A percentile compares a stretch with the other conserved stretches of the same genome.
Conservation (phyloP, 805 yeast species). For the Barnettozyma californica region DNA sequence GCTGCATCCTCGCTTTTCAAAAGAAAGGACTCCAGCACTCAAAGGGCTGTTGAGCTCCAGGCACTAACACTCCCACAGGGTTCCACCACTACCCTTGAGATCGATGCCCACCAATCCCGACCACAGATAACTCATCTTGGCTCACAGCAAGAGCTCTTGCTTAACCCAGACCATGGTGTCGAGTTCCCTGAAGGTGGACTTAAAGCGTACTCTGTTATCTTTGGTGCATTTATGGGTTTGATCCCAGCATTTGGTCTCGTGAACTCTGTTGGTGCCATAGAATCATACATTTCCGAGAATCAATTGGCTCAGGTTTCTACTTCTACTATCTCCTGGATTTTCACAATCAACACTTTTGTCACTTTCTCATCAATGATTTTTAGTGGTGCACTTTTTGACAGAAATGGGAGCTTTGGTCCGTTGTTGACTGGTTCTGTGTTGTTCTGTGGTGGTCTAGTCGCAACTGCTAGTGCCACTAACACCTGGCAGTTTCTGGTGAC, state of each 20-base stretch:
- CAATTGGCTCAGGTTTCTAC: slow-evolving; percentile 47
- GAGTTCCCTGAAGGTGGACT: slow-evolving; percentile 52
- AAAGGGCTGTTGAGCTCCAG: background rate
- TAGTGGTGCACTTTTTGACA: slow-evolving; percentile 39
- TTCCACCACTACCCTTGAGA: background rate
- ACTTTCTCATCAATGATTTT: slow-evolving; percentile 45
- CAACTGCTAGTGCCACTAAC: slow-evolving; percentile 47
- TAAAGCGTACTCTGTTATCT: slow-evolving; percentile 49
- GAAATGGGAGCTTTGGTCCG: slow-evolving; percentile 47
- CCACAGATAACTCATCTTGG: background rate
- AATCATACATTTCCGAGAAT: slow-evolving; percentile 50
- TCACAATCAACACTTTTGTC: slow-evolving; percentile 52
- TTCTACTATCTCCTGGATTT: slow-evolving; percentile 60
- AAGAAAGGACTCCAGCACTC: background rate
- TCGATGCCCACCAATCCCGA: background rate
- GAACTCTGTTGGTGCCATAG: slow-evolving; percentile 62
- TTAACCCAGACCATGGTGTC: slow-evolving; percentile 12
- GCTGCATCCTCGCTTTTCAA: background rate
- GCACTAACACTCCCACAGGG: background rate
- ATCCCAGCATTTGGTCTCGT: slow-evolving; percentile 54
- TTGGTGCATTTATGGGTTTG: slow-evolving; percentile 58
- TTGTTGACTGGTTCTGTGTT: slow-evolving; percentile 40
- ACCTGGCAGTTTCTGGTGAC: slow-evolving; percentile 59
- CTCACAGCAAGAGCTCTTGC: background rate
- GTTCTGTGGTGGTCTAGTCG: slow-evolving; percentile 49